These are phyloP conservation scores for Exserohilum turcica DNA, from an alignment of 2,329 filamentous ascomycete species.

Conservation along the genomic window DNA sequence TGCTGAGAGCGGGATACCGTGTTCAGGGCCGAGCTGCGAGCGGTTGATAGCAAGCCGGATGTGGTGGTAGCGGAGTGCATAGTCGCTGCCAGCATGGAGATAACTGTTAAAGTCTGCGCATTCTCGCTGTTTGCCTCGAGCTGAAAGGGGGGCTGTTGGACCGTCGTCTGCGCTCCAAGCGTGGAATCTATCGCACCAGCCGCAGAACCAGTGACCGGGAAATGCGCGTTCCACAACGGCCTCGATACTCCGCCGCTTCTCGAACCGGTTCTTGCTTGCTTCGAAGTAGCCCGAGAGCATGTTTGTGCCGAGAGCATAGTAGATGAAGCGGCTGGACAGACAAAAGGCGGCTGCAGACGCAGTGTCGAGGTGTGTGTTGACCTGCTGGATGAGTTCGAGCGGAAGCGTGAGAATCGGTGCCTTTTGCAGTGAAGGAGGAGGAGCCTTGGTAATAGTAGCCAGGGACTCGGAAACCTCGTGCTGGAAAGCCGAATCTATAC, in stretches of 20 bases:
- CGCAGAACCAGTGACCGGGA: constrained; percentile 41
- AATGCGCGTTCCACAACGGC: constrained; percentile 41
- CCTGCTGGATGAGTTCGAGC: constrained; percentile 38
- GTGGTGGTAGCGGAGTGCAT: constrained; percentile 37
- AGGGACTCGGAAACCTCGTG: constrained; percentile 11
- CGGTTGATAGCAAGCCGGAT: constrained; percentile 35
- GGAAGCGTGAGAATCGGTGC: constrained; percentile 32
- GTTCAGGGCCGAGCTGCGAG: constrained; percentile 21
- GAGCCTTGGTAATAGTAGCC: constrained; percentile 12
- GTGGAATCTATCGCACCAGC: constrained; percentile 44
- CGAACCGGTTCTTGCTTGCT: constrained; percentile 19
- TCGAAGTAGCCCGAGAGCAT: constrained; percentile 25
- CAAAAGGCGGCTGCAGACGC: constrained; percentile 33
- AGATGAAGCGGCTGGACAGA: constrained; percentile 33
- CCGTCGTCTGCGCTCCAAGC: constrained; percentile 18
- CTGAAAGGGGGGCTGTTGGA: constrained; percentile 3
- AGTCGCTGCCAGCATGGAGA: constrained; percentile 22
- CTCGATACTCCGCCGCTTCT: constrained; percentile 31
- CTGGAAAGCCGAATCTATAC: constrained; percentile 15
- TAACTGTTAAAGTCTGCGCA: constrained; percentile 38
- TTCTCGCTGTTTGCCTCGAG: constrained; percentile 11
- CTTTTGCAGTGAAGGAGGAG: background rate
- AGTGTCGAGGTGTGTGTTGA: constrained; percentile 32
- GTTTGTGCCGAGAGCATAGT: constrained; percentile 36
- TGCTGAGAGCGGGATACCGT: constrained; percentile 30